A percentile compares a stretch with the other conserved stretches of the same genome.
Evolutionary conservation across 1,284 basidiomycete species (phyloP).

Genomic region (Puccinia triticina): DNA sequence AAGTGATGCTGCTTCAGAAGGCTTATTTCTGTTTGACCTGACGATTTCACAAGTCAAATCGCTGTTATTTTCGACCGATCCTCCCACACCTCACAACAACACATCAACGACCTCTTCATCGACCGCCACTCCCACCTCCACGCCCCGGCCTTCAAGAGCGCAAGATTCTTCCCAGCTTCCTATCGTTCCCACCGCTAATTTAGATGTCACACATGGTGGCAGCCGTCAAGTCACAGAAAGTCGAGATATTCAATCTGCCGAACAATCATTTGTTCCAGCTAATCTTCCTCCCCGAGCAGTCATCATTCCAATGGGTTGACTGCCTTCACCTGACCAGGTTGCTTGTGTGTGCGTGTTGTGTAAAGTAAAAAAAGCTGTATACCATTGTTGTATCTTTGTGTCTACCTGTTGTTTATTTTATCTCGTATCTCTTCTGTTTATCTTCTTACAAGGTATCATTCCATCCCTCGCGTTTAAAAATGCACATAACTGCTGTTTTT

Average conservation of each 20-base stretch:
- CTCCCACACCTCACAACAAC: background rate
- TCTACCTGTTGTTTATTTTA: background rate
- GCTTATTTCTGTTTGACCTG: slow-evolving; percentile 8
- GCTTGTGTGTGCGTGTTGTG: background rate
- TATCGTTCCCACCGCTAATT: background rate
- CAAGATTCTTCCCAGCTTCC: background rate
- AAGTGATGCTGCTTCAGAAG: background rate
- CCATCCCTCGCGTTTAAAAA: no score
- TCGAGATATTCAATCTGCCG: background rate
- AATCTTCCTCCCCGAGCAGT: background rate
- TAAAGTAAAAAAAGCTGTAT: background rate
- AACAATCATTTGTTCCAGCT: background rate
- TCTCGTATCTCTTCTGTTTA: background rate
- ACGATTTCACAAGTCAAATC: slow-evolving; percentile 2
- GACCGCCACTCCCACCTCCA: background rate
- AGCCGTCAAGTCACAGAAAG: background rate
- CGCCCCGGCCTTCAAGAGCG: background rate
- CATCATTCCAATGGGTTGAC: slow-evolving; percentile 4
- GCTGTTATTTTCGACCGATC: background rate
- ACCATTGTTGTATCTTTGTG: slow-evolving; percentile 5
- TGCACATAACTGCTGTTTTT: no score
- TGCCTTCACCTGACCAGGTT: background rate
- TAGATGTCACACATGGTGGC: background rate
- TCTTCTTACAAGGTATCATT: background rate
- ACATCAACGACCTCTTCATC: background rate